Base-by-base conservation (phyloP, 345 rosid species). In the Viola odorata region DNA sequence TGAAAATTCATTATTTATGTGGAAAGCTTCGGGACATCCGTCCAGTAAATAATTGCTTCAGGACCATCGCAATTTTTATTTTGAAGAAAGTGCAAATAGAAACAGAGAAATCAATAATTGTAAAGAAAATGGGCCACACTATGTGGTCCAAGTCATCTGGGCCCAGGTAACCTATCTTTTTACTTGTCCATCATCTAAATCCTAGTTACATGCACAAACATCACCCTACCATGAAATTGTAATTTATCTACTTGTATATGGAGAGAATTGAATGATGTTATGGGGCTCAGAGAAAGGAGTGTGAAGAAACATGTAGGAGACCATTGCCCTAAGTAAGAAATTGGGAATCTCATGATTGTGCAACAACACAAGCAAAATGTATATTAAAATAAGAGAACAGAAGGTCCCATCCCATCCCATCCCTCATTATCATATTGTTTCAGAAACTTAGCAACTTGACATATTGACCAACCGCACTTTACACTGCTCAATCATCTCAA, bases 341-440 rank as follows among this genome's bases (percentile, higher is more conserved):
- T 50, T 51, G 71, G 74, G 76, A 67, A 73, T 73, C 76, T 73
- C 79, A 70, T 76, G 67, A 73, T 73, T 64, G 67, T 58, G 52
- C 60, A 32, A 14, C 59, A 62, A 69, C 32, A 61, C 53, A 59
- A 62, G 47, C 48, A 41, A 47, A 55, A 50, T 44, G 41, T 12
- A 41, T 39, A n/a, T n/a, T n/a, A n/a, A n/a, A 13, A 11, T 6
- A 37, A 37, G 41, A 10, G 52, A 52, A 9, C 42, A 8, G 4
- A 44, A 74, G 66, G 71, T 37, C 68, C 78, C 79, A 54, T 71
- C n/a, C 45, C 70, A 12, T 57, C 44, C 64, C 52, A 16, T 32
- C n/a, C n/a, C n/a, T n/a, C n/a, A 36, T 69, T 14, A 32, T 37
- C 16, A 39, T 67, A 60, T 57, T 53, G 54, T 64, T 71, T 74